Evolutionary conservation across 2,329 filamentous ascomycete species (phyloP), one percentile per base, ranked within the genome.

Genomic region (Akanthomyces dipterigenus): DNA sequence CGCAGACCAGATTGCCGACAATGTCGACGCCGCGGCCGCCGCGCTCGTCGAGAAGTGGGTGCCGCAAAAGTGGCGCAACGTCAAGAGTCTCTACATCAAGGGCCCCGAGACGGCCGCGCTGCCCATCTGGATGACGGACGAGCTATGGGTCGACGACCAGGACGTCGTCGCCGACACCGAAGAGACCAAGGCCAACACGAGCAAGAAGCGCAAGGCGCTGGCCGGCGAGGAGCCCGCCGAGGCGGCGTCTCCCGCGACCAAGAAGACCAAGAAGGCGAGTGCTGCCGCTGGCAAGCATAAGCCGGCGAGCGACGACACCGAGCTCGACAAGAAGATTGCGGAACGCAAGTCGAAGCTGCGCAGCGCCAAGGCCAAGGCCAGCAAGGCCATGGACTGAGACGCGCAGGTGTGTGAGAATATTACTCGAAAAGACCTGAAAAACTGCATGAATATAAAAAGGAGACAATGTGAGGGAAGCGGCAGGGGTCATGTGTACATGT

Each of bases 81-180:
- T 98, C 65, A 88, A 88, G 74, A 85, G 85, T 65, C 78, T 99
- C 64, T 92, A 96, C 75, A 82, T 99, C 80, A 99, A 98, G 82
- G 91, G 91, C 3, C 88, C 91, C 31, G 87, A 90, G 70, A 96
- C 93, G 5, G 88, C 88, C 64, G 89, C 93, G 9, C 81, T 99
- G 70, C 95, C 95, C n/a, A 87, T 99, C 71, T 99, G 92, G 90
- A 78, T 96, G 71, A 90, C 93, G 5, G 88, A 92, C 67, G 92
- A 97, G 80, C 81, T 99, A 65, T 99, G 95, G 92, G 76, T 88
- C 18, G 90, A 95, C 66, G 84, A 88, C 63, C 82, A 86, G 64
- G 87, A 91, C 64, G 85, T 88, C 70, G 85, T 96, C 7, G 78
- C 95, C 40, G 77, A 81, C 65, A 78, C 81, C 42, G 77, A 80